Percentiles rank a stretch among this genome's conserved stretches.
Conservation (phyloP, 177 flowering plant species). For the Tripterygium wilfordii region DNA sequence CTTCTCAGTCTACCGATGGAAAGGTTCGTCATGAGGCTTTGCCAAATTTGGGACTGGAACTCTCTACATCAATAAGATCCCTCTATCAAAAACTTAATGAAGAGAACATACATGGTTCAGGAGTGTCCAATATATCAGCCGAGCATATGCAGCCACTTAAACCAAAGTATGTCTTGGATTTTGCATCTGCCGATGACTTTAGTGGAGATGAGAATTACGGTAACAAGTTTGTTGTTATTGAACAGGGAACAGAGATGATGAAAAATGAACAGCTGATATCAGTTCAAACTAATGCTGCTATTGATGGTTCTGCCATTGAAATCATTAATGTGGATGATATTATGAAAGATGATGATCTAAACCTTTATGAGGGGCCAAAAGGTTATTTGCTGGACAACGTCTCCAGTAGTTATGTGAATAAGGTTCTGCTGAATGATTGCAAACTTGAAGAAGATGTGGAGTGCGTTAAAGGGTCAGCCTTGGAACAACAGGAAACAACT, state of each 20-base stretch:
- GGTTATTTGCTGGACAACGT: conserved; percentile 1
- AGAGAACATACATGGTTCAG: conserved; percentile 16
- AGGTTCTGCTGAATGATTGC: conserved; percentile 9
- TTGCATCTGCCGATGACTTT: conserved; percentile 19
- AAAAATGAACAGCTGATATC: conserved; percentile 16
- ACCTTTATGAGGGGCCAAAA: conserved; percentile 10
- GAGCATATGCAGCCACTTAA: conserved; percentile 14
- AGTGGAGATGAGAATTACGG: conserved; percentile 26
- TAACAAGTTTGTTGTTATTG: conserved; percentile 43
- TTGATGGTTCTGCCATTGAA: conserved; percentile 19
- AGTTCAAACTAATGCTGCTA: conserved; percentile 15
- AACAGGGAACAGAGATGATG: conserved; percentile 49
- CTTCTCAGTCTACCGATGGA: conserved; percentile 15
- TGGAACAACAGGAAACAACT: conserved; percentile 29
- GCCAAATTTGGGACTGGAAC: conserved; percentile 33
- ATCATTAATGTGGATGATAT: conserved; percentile 27
- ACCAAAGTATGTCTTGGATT: conserved; percentile 6
- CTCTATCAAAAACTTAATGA: conserved; percentile 50
- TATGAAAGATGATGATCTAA: conserved; percentile 8
- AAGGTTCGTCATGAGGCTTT: conserved; percentile 13
- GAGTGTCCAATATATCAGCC: conserved; percentile 16
- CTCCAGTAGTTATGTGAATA: conserved; percentile 7
- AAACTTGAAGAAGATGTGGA: conserved; percentile 12
- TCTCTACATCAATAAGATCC: conserved; percentile 37
- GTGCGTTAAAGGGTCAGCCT: conserved; percentile 20